A percentile compares a stretch with the other conserved stretches of the same genome.
phyloP scores from a whole-genome alignment of 495 filamentous ascomycete genomes.

The Xylaria cubensis region DNA sequence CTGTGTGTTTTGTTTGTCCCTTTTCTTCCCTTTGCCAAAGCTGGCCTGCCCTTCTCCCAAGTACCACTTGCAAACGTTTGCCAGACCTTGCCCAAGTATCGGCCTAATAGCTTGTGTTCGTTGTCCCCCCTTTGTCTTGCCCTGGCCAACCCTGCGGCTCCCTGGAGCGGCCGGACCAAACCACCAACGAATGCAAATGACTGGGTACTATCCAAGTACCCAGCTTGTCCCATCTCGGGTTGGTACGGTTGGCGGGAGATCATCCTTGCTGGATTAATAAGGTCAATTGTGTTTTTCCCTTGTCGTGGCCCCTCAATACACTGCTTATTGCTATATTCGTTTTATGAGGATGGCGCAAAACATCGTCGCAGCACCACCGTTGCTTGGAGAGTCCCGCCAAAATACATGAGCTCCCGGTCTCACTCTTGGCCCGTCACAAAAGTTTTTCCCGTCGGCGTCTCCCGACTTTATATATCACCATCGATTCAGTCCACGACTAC shows the following conservation, averaged over 20 bases:
- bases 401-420: conserved; percentile 11
- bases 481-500: not conserved
- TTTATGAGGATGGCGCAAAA: conserved; percentile 17
- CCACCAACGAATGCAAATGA: conserved; percentile 11
- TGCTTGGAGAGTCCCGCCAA: conserved; percentile 16
- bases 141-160: conserved; percentile 25
- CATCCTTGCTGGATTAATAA: conserved; percentile 17
- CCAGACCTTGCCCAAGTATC: not conserved
- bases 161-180: conserved; percentile 12
- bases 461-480: conserved; percentile 17
- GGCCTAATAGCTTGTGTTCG: not conserved
- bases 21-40: not conserved
- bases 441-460: not conserved
- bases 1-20: not conserved
- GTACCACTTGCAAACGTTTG: not conserved
- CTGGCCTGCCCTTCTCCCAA: conserved; percentile 1
- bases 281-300: conserved; percentile 23
- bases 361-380: conserved; percentile 13
- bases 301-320: conserved; percentile 10
- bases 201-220: conserved; percentile 15
- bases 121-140: not conserved
- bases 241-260: conserved; percentile 8
- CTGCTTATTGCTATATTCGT: conserved; percentile 8
- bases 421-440: conserved; percentile 15
- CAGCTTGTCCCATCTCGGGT: conserved; percentile 21